These are phyloP conservation scores for Jatropha multifida DNA, from an alignment of 441 rosid species.

Conservation along the genomic window DNA sequence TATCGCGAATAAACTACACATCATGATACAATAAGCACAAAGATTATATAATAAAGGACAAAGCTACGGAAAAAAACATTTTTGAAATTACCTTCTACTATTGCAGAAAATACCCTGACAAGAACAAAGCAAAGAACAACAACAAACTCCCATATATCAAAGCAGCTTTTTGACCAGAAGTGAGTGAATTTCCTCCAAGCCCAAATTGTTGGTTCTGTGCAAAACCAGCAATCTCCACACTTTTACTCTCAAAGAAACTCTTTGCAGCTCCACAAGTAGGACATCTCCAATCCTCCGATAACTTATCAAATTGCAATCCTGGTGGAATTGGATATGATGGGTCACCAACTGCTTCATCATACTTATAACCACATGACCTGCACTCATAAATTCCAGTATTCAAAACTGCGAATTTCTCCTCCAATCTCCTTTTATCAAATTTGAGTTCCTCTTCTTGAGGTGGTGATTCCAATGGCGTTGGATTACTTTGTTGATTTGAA, in stretches of 20 bases:
- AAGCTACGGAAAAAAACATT: not conserved
- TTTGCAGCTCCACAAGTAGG: conserved; percentile 92
- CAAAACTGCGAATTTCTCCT: conserved; percentile 86
- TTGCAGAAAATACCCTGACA: conserved; percentile 81
- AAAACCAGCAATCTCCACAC: conserved; percentile 95
- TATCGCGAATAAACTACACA: not conserved
- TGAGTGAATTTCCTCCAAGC: conserved; percentile 78
- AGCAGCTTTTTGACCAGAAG: conserved; percentile 81
- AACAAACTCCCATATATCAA: conserved; percentile 76
- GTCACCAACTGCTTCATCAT: conserved; percentile 84
- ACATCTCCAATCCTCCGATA: conserved; percentile 90
- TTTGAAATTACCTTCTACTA: conserved; percentile 15
- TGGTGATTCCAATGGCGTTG: conserved; percentile 11
- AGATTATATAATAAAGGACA: not conserved
- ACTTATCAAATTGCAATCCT: conserved; percentile 65
- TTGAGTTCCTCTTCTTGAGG: conserved; percentile 18
- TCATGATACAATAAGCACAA: not conserved
- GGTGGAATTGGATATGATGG: conserved; percentile 86
- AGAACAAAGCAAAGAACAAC: conserved; percentile 61
- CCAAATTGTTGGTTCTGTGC: conserved; percentile 95
- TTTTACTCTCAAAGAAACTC: conserved; percentile 80
- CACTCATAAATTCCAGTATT: conserved; percentile 94
- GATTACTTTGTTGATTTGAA: conserved; percentile 19
- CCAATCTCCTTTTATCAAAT: conserved; percentile 53
- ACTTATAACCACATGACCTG: conserved; percentile 85